Percentiles rank a stretch among this genome's conserved stretches.
These are phyloP conservation scores for Exophiala viscosa DNA, from an alignment of 2,329 filamentous ascomycete species.

Conservation along the genomic window DNA sequence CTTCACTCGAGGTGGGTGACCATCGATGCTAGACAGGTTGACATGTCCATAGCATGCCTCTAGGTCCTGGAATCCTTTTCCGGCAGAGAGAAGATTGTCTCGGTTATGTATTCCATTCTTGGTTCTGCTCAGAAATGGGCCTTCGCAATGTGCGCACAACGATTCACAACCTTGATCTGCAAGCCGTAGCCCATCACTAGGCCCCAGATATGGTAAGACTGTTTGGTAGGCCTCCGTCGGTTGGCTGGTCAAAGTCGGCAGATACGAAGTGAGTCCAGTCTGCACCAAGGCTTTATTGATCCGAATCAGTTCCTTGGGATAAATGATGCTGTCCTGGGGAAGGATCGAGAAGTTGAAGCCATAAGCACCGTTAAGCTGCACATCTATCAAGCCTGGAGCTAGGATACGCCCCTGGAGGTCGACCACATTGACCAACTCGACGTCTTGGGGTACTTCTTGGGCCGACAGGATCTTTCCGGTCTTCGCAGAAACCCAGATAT, in stretches of 20 bases:
- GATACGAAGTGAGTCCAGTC: constrained; percentile 10
- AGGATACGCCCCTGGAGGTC: constrained; percentile 49
- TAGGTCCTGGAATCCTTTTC: constrained; percentile 50
- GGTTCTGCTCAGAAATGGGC: constrained; percentile 50
- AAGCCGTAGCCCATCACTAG: constrained; percentile 35
- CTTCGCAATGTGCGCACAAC: constrained; percentile 55
- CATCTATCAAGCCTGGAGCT: constrained; percentile 53
- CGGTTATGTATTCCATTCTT: constrained; percentile 59
- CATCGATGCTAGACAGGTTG: not conserved
- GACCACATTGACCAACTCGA: constrained; percentile 38
- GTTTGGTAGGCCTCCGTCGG: constrained; percentile 2
- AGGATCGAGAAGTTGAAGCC: constrained; percentile 50
- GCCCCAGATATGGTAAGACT: constrained; percentile 3
- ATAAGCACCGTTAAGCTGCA: constrained; percentile 53
- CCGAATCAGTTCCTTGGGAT: not conserved
- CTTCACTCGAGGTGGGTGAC: not conserved
- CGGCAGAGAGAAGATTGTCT: constrained; percentile 59
- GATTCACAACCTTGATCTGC: constrained; percentile 61
- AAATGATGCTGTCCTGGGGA: not conserved
- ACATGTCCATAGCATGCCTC: constrained; percentile 43
- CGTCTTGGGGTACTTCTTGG: not conserved
- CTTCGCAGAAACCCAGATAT: not conserved
- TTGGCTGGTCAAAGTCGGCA: constrained; percentile 13
- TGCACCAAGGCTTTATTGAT: constrained; percentile 30
- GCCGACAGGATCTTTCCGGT: not conserved